phyloP scores from a whole-genome alignment of 2,329 filamentous ascomycete species.

The Metarhizium humberi region DNA sequence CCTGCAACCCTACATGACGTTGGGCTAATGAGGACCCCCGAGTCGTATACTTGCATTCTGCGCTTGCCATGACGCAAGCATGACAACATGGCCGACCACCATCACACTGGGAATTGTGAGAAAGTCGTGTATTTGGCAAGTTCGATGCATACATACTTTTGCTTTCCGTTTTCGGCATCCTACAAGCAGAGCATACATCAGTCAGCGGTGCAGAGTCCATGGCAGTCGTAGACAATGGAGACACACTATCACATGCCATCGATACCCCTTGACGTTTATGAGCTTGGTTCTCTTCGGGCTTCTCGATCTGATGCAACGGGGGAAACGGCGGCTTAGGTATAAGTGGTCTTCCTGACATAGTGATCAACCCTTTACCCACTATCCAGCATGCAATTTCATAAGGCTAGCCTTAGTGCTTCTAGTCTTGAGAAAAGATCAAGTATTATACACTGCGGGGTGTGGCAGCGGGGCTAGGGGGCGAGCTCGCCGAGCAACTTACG shows the following conservation, averaged over 20 bases:
- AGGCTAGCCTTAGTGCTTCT: too few relatives aligned
- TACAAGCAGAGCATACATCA: not conserved
- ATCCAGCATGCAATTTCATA: not conserved
- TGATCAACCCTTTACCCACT: not conserved
- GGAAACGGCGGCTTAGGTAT: not conserved
- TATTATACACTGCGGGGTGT: too few relatives aligned
- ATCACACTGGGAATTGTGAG: constrained; percentile 6
- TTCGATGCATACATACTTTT: not conserved
- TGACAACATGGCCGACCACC: constrained; percentile 3
- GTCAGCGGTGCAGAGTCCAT: not conserved
- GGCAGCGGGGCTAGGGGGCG: too few relatives aligned
- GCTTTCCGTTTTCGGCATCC: constrained; percentile 7
- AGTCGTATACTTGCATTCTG: not conserved
- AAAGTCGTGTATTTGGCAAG: not conserved
- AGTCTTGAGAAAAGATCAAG: too few relatives aligned
- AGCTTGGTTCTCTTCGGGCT: not conserved
- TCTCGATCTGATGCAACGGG: not conserved
- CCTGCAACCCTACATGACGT: not conserved
- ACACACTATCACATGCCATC: constrained; percentile 2
- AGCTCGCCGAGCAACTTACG: too few relatives aligned
- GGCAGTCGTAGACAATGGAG: not conserved
- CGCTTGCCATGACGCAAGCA: not conserved
- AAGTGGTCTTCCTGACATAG: not conserved
- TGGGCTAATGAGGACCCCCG: not conserved
- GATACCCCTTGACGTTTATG: not conserved